Evolutionary conservation across 306 rosid genomes (phyloP).

Genomic region (Abrus precatorius): DNA sequence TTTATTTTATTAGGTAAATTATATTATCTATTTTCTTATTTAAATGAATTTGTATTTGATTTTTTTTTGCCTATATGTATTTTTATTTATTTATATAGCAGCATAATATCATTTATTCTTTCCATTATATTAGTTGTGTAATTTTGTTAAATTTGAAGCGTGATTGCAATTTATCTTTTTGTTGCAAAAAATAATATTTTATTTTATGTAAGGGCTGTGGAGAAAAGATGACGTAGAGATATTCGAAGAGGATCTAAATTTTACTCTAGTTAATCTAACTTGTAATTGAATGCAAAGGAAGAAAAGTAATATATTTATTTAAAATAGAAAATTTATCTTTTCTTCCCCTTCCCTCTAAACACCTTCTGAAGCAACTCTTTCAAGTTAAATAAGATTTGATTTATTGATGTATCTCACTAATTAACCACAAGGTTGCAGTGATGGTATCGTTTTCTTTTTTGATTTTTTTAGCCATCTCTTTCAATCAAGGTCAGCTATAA

Average conservation of each 20-base stretch:
- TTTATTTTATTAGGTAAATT: not conserved
- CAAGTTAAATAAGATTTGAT: not conserved
- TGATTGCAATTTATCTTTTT: not conserved
- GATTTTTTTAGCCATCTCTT: not conserved
- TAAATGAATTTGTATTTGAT: too few relatives aligned
- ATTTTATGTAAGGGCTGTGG: not conserved
- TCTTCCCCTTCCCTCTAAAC: too few relatives aligned
- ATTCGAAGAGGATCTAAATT: too few relatives aligned
- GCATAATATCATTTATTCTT: too few relatives aligned
- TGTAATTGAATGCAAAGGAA: not conserved
- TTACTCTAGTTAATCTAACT: not conserved
- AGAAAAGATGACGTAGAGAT: too few relatives aligned
- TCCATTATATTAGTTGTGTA: not conserved
- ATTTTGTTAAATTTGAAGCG: not conserved
- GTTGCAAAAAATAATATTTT: not conserved
- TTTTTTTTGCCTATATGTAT: too few relatives aligned
- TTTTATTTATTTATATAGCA: too few relatives aligned
- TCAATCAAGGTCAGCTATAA: not conserved
- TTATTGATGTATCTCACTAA: not conserved
- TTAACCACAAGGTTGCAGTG: not conserved
- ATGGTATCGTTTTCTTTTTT: not conserved
- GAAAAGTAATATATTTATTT: not conserved
- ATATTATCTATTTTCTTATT: too few relatives aligned
- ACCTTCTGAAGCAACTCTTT: too few relatives aligned
- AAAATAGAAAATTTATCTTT: too few relatives aligned